Base-by-base conservation (phyloP, 805 yeast species). In the Lipomyces spencermartinsiae region DNA sequence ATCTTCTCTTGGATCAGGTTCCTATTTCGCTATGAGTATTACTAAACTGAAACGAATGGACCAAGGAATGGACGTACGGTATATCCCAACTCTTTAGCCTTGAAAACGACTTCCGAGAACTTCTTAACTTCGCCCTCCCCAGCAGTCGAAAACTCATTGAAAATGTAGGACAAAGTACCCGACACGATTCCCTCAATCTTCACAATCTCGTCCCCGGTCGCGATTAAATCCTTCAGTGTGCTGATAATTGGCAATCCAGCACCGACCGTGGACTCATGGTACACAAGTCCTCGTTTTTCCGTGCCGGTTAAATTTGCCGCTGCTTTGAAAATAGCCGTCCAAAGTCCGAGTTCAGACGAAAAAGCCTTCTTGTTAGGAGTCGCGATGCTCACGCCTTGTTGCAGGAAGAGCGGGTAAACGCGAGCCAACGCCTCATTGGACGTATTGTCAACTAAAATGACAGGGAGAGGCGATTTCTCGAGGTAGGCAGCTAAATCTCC, bases 1-100 rank as follows among this genome's bases (percentile, higher is more conserved):
- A 78, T 95, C 99, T 79, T 95, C 99, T 82, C 99, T 89, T 80
- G 99, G 99, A 80, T 95, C 99, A 61, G 99, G 99, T 82, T 95
- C 99, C 66, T 43, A 53, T n/a, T 22, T 19, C 16, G 25, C 22
- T 60, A 59, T 53, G 29, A 6, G 63, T 16, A 16, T 8, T 12
- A 31, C 31, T 9, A 55, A 37, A 39, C 56, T 12, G n/a, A 53
- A 12, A 12, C 4, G 4, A n/a, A n/a, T 19, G 16, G 29, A 39
- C 53, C 5, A 2, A 10, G 22, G 12, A 58, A n/a, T 37, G 3
- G 51, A 56, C 34, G 16, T 49, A 60, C 39, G 55, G 98, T 94
- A 85, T 92, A 95, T 62, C 99, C 99, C 73, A 92, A 83, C 62
- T 88, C 81, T 81, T 94, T 94, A 63, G 99, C 99, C 59, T 88